phyloP scores from a whole-genome alignment of 345 rosid genomes.

The Pugionium cornutum region DNA sequence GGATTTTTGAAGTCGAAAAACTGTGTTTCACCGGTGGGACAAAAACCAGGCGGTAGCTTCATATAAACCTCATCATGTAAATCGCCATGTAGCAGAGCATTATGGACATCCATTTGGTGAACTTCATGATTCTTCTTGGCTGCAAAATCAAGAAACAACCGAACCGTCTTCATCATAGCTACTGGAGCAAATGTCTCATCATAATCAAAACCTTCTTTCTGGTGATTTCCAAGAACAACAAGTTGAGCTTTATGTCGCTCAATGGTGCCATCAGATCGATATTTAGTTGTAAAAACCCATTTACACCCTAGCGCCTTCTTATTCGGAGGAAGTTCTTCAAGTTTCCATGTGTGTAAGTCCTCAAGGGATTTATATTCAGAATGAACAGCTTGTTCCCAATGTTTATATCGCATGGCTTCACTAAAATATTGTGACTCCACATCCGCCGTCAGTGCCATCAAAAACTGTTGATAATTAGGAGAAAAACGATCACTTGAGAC shows the following conservation, averaged over 20 bases:
- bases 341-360: neutral
- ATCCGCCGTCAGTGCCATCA: neutral
- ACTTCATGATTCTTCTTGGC: too few relatives aligned
- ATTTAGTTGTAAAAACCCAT: neutral
- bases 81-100: neutral
- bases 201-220: too few relatives aligned
- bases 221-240: too few relatives aligned
- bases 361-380: neutral
- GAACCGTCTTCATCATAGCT: too few relatives aligned
- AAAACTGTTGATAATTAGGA: neutral
- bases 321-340: neutral
- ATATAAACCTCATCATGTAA: neutral
- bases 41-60: neutral
- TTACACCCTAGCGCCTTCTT: neutral
- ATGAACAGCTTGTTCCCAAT: neutral
- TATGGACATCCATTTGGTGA: neutral
- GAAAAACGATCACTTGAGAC: neutral
- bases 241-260: neutral
- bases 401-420: neutral
- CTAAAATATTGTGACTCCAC: too few relatives aligned
- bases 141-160: too few relatives aligned
- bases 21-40: rapidly evolving
- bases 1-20: neutral
- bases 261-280: neutral
- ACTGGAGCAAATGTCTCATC: too few relatives aligned